These are phyloP conservation scores for Chaetomidium leptoderma DNA, from an alignment of 495 filamentous ascomycete genomes.

Conservation along the genomic window DNA sequence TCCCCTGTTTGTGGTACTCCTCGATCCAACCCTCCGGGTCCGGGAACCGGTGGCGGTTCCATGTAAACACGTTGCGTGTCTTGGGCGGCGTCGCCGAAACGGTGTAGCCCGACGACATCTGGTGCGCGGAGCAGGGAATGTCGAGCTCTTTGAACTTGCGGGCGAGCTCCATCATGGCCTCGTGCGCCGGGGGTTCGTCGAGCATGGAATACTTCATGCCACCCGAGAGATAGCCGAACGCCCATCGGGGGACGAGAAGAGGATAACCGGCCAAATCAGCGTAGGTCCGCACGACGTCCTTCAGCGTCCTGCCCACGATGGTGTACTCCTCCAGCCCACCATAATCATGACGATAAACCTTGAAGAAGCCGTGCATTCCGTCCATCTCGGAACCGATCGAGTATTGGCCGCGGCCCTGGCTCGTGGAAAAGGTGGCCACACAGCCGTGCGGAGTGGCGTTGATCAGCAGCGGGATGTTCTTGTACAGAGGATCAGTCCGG, in stretches of 20 bases:
- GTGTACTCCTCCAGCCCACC: constrained; percentile 68
- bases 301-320: constrained; percentile 59
- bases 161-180: constrained; percentile 55
- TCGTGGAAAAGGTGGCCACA: constrained; percentile 30
- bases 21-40: constrained; percentile 58
- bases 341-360: constrained; percentile 64
- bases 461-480: constrained; percentile 66
- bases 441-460: constrained; percentile 56
- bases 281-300: constrained; percentile 60
- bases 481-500: constrained; percentile 67
- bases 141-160: constrained; percentile 48
- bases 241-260: constrained; percentile 47
- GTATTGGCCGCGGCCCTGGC: constrained; percentile 13
- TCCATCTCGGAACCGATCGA: constrained; percentile 67
- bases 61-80: constrained; percentile 66
- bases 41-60: constrained; percentile 63
- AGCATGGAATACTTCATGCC: constrained; percentile 11
- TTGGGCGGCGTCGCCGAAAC: constrained; percentile 62
- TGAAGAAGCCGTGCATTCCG: constrained; percentile 54
- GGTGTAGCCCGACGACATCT: constrained; percentile 68
- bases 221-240: constrained; percentile 59
- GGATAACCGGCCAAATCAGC: constrained; percentile 64
- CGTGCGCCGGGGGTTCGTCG: constrained; percentile 54
- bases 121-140: constrained; percentile 67
- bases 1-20: constrained; percentile 57